Base-by-base conservation (phyloP, 192 early-diverging fungal genomes). In the Spizellomyces sp. region DNA sequence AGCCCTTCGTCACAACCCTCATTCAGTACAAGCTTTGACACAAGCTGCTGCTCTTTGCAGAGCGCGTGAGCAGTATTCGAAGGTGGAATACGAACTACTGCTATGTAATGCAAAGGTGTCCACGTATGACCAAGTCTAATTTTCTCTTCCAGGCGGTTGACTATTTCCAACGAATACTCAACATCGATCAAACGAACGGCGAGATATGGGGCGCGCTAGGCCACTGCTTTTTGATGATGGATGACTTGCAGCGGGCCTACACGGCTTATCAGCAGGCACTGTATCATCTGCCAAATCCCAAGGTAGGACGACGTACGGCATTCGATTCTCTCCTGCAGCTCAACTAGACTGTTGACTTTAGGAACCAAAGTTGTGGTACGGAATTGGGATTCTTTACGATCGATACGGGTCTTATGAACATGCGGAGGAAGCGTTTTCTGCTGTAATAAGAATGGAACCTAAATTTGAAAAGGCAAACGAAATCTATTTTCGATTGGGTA, bases 341-440 rank as follows among this genome's bases (percentile, higher is more conserved):
- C 45, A 17, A 43, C 66, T 43, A 21, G 56, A 21, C 60, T 41
- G 12, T 79, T 27, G 12, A 46, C 59, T 8, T 6, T 70, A 95
- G 91, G 98, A 98, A 72, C 95, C 96, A 6, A 96, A 96, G 76
- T 88, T 99, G 41, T 99, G 98, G 98, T 99, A 98, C 70, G 96
- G 96, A 9, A 98, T 98, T 57, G 98, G 95, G 43, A 98, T 96
- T 66, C 81, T 98, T 7, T 98, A 99, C 71, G 96, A 98, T 74
- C 90, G 95, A 41, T 99, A 96, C 71, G 95, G 95, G 15, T 98
- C 95, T 5, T 91, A 93, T 52, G 95, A 99, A 63, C 92, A 95
- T 75, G 98, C 98, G 7, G 95, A 98, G 62, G 96, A 98, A 73
- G 96, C 96, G 0, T 98, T 98, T 68, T 81, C 92, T 0, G 92